phyloP scores from a whole-genome alignment of 495 filamentous ascomycete species.

The Lepidopterella palustris region DNA sequence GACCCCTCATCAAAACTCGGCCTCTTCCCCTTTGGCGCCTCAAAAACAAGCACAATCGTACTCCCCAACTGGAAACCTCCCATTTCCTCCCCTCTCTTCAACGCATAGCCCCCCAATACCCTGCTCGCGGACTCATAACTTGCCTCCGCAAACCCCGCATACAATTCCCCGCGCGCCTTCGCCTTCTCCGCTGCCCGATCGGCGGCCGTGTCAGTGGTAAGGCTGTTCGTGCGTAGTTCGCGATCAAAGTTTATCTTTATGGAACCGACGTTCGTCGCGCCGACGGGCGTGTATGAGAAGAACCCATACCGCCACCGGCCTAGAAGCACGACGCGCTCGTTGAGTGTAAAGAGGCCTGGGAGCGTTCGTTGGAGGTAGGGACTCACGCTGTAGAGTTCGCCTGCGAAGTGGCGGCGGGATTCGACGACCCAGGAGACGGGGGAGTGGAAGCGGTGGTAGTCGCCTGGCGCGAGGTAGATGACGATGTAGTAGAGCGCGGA shows the following conservation, averaged over 20 bases:
- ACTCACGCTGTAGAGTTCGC: constrained; percentile 89
- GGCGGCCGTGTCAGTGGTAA: constrained; percentile 83
- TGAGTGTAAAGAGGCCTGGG: constrained; percentile 89
- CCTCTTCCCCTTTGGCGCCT: constrained; percentile 66
- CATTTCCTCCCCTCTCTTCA: constrained; percentile 90
- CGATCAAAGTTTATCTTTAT: constrained; percentile 97
- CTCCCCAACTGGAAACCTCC: constrained; percentile 95
- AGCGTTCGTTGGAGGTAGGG: constrained; percentile 89
- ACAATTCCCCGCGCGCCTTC: constrained; percentile 64
- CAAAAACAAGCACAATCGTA: constrained; percentile 93
- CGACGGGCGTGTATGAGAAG: constrained; percentile 92
- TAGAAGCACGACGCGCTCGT: constrained; percentile 90
- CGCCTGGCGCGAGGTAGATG: constrained; percentile 94
- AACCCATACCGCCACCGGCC: constrained; percentile 96
- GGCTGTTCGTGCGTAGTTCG: constrained; percentile 86
- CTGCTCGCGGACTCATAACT: constrained; percentile 73
- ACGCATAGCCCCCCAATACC: constrained; percentile 73
- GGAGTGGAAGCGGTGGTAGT: constrained; percentile 98
- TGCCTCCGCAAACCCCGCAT: constrained; percentile 82
- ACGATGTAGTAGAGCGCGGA: constrained; percentile 87
- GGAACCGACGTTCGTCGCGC: constrained; percentile 96
- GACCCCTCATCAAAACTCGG: constrained; percentile 61
- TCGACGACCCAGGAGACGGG: constrained; percentile 92
- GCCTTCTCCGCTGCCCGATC: constrained; percentile 76
- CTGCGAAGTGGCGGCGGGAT: constrained; percentile 86